Evolutionary conservation across 2,329 filamentous ascomycete genomes (phyloP), one percentile per base, ranked within the genome.

Genomic region (Hortaea sp.): DNA sequence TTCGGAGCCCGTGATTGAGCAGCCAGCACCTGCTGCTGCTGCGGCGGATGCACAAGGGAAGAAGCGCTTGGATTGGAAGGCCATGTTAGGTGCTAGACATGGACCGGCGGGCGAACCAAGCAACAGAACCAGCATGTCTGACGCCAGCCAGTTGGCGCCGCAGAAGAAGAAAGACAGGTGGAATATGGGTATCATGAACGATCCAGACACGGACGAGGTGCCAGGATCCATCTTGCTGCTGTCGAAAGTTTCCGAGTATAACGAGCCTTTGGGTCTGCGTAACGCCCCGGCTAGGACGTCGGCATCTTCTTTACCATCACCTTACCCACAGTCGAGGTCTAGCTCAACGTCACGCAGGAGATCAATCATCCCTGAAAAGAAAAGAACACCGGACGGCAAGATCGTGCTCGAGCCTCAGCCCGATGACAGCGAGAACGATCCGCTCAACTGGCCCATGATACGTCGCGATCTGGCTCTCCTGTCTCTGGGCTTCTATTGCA

Each of bases 391-490:
- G 32, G 84, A 95, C 62, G 88, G 88, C 11, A 77, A 79, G 50
- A 88, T 95, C 57, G 88, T 97, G 46, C 71, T 97, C 10, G 84
- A 94, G 0, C 90, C 90, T 0, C 90, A 97, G 62, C 90, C 90
- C 0, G 88, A 95, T 49, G 88, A 95, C 43, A 88, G 86, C 0
- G 72, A 76, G 43, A 95, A 97, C 54, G 90, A 97, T 58, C 90
- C 90, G 1, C 69, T 97, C 47, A 97, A 97, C 63, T 97, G 90
- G 90, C 81, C 85, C 0, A 69, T 75, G 5, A 87, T 86, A 81
- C 78, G 87, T 37, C 76, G 90, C 64, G 88, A 97, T 64, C 65
- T 75, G 27, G 87, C 90, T 0, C 68, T 97, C 51, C 57, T 94
- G 0, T 90, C 84, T 0, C 72, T 97, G 4, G 90, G 90, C 1